Conservation (phyloP, 2,329 filamentous ascomycete genomes). For the Aspergillus tanneri region DNA sequence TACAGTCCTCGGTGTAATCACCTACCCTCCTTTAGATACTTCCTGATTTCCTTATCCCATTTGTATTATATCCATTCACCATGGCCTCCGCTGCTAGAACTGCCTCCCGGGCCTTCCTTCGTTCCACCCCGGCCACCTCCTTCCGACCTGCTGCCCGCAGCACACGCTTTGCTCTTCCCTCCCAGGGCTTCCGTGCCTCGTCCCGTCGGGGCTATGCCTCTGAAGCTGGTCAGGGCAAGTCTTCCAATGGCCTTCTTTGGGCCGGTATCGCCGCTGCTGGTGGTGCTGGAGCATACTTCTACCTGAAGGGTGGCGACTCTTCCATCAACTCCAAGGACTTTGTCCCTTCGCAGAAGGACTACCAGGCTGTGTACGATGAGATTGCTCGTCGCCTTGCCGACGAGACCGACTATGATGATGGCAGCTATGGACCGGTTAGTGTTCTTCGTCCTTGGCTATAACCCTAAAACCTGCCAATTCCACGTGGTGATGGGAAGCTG, state of each 20-base stretch:
- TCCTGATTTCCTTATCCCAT: constrained; percentile 5
- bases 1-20: neutral
- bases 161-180: constrained; percentile 56
- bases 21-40: neutral
- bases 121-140: constrained; percentile 38
- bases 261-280: constrained; percentile 59
- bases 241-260: constrained; percentile 56
- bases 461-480: neutral
- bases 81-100: constrained; percentile 39
- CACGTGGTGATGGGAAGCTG: neutral
- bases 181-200: constrained; percentile 70
- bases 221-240: constrained; percentile 56
- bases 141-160: constrained; percentile 53
- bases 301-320: constrained; percentile 53
- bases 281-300: constrained; percentile 66
- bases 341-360: constrained; percentile 77
- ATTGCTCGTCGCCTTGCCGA: constrained; percentile 78
- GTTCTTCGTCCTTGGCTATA: neutral
- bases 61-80: constrained; percentile 9
- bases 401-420: constrained; percentile 93
- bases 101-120: constrained; percentile 44
- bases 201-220: constrained; percentile 79
- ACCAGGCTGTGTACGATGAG: constrained; percentile 91
- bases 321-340: constrained; percentile 53
- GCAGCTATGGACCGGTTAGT: constrained; percentile 80